Evolutionary conservation across 345 rosid genomes (phyloP).

Genomic region (Microthlaspi erraticum): DNA sequence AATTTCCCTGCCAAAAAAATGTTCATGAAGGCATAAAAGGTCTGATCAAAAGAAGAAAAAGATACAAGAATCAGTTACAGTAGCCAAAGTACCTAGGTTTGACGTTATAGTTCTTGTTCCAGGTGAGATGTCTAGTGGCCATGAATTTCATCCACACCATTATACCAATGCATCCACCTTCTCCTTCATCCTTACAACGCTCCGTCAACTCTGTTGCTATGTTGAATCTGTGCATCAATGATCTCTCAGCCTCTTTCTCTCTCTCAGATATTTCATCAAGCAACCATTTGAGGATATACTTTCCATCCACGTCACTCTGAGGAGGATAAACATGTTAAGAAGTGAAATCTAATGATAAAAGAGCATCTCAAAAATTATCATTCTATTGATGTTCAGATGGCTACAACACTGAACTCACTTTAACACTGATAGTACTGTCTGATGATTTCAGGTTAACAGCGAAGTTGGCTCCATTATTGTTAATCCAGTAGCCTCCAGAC

Average conservation of each 20-base stretch:
- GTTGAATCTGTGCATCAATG: conserved; percentile 65
- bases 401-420: conserved; percentile 41
- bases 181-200: conserved; percentile 62
- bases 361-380: conserved; percentile 4
- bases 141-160: conserved; percentile 99
- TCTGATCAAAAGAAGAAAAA: conserved; percentile 14
- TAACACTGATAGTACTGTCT: conserved; percentile 43
- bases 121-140: conserved; percentile 96
- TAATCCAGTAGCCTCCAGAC: conserved; percentile 62
- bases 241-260: conserved; percentile 73
- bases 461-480: conserved; percentile 60
- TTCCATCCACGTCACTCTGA: conserved; percentile 49
- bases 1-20: conserved; percentile 67
- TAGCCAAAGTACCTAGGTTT: conserved; percentile 57
- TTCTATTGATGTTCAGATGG: conserved; percentile 13
- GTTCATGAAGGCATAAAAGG: not conserved
- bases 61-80: not conserved
- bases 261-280: conserved; percentile 64
- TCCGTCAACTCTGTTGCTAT: conserved; percentile 47
- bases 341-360: not conserved
- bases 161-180: conserved; percentile 78
- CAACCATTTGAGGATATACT: conserved; percentile 60
- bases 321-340: conserved; percentile 12
- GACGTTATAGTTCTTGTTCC: conserved; percentile 98
- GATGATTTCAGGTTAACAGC: conserved; percentile 44